Evolutionary conservation across 768 basidiomycete genomes (phyloP), one percentile per base, ranked within the genome.

Genomic region (Erythrobasidium yunnanense): DNA sequence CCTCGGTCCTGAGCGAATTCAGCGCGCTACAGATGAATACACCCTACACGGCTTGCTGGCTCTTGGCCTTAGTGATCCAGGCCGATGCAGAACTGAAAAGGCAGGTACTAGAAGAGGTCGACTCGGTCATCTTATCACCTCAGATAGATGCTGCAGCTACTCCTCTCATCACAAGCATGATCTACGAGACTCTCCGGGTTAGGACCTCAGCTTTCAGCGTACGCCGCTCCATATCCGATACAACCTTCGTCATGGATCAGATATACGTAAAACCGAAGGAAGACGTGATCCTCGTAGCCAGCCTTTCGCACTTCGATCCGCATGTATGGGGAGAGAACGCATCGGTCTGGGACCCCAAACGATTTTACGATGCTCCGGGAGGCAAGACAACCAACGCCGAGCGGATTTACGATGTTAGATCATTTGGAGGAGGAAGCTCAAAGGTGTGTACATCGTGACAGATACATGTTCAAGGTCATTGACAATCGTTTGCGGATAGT

Each of bases 361-460:
- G 70, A 6, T 71, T 71, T 52, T 23, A 69, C 50, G 58, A n/a
- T 8, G 25, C 27, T 6, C 27, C 3, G 0, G 32, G n/a, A 17
- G 22, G 32, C 1, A 6, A n/a, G 49, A 51, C 55, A 22, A 32
- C 56, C 56, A 47, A 62, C 34, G 51, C 38, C 7, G 27, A 42
- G 34, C 29, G 50, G 8, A 50, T 65, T 18, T 55, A 50, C 2
- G 15, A 58, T 25, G 69, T 70, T 0, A 53, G 67, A 23, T 68
- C 63, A 1, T 71, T 70, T 35, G 70, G 70, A 7, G 70, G 70
- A 1, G 70, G 70, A 11, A 50, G 68, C 27, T 66, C 65, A 2
- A 33, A 58, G 13, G 70, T 71, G 35, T 38, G 67, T 20, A 0
- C n/a, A 0, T 2, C 50, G 7, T 6, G 11, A 33, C 20, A 52